Evolutionary conservation across 176 grass and related monocot species (phyloP).

Genomic region (Aegilops longissima): DNA sequence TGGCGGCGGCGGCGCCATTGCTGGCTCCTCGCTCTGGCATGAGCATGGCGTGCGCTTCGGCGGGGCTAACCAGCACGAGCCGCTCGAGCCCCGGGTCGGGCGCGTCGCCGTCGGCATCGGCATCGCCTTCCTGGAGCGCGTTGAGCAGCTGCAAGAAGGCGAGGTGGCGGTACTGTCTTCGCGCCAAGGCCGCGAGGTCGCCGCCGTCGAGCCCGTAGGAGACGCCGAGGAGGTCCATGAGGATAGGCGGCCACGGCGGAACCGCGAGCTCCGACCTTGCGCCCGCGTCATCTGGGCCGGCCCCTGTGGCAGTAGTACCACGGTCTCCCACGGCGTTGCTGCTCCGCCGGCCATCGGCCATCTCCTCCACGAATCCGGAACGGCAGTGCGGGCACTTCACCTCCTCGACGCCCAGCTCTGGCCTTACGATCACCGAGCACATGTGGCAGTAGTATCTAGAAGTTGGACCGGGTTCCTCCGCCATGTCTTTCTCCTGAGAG

Average conservation of each 20-base stretch:
- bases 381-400: constrained; percentile 85
- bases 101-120: constrained; percentile 12
- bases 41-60: constrained; percentile 41
- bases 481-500: constrained; percentile 25
- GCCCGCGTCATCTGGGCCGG: background rate
- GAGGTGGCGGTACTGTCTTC: constrained; percentile 49
- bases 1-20: background rate
- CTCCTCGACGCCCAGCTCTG: constrained; percentile 47
- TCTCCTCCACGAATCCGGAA: constrained; percentile 82
- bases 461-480: constrained; percentile 35
- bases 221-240: constrained; percentile 60
- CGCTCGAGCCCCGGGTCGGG: constrained; percentile 36
- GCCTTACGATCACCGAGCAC: constrained; percentile 64
- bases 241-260: constrained; percentile 51
- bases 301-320: background rate
- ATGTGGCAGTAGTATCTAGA: constrained; percentile 74
- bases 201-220: constrained; percentile 34
- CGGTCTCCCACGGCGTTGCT: background rate
- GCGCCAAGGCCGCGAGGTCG: constrained; percentile 29
- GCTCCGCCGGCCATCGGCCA: constrained; percentile 32
- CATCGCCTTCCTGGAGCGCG: constrained; percentile 48
- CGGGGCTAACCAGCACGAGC: constrained; percentile 34
- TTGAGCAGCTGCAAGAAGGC: constrained; percentile 55
- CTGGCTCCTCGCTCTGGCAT: constrained; percentile 14
- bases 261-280: constrained; percentile 21